phyloP scores from a whole-genome alignment of 495 filamentous ascomycete genomes.

The Penicillium longicatenatum region DNA sequence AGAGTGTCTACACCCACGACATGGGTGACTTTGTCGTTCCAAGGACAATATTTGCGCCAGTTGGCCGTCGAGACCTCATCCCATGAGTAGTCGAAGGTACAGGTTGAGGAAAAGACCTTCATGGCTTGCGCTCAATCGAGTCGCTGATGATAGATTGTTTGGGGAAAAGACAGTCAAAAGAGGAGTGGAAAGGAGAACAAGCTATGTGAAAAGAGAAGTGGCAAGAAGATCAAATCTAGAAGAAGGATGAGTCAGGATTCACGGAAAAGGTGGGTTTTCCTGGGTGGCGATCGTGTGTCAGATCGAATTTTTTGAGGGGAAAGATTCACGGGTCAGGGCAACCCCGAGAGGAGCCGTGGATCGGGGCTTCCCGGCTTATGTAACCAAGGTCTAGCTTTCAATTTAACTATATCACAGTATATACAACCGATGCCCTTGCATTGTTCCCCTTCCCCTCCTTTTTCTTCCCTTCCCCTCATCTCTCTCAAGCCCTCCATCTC shows the following conservation, averaged over 20 bases:
- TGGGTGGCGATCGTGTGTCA: constrained; percentile 27
- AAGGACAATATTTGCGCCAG: constrained; percentile 98
- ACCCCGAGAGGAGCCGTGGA: constrained; percentile 16
- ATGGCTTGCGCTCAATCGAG: constrained; percentile 46
- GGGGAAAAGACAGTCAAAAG: background rate
- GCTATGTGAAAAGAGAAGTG: background rate
- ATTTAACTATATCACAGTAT: background rate
- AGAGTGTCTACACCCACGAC: constrained; percentile 94
- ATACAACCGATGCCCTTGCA: background rate
- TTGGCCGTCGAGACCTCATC: constrained; percentile 98
- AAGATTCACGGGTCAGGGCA: constrained; percentile 27
- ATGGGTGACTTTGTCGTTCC: constrained; percentile 94
- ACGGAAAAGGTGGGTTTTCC: constrained; percentile 20
- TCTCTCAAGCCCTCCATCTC: background rate
- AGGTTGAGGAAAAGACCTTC: constrained; percentile 90
- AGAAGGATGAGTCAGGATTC: constrained; percentile 5
- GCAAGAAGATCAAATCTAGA: constrained; percentile 5
- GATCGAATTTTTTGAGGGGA: constrained; percentile 20
- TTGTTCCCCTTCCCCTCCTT: background rate
- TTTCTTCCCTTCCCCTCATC: background rate
- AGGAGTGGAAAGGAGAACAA: background rate
- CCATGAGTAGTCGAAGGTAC: constrained; percentile 96
- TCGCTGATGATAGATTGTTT: constrained; percentile 7
- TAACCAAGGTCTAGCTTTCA: background rate
- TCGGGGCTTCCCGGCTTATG: constrained; percentile 28